Evolutionary conservation across 192 early-diverging fungal genomes (phyloP).

Genomic region (Lobosporangium transversale): DNA sequence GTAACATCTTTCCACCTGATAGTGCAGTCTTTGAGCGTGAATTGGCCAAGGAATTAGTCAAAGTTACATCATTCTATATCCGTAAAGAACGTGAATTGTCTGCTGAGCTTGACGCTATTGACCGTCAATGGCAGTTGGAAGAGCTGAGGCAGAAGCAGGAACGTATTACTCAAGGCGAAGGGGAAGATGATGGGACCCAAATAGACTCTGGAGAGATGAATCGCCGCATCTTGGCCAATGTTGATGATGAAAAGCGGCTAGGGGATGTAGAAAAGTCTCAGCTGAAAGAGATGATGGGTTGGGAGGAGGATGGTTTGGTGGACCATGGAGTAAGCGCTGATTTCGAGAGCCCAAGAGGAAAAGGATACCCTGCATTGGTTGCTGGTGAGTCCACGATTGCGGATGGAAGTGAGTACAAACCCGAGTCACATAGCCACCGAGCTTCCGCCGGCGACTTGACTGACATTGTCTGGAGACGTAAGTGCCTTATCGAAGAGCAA

Average conservation of each 20-base stretch:
- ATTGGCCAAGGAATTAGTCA: slow-evolving; percentile 61
- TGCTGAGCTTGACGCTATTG: slow-evolving; percentile 64
- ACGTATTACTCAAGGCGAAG: slow-evolving; percentile 3
- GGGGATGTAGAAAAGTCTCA: slow-evolving; percentile 27
- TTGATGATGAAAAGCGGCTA: slow-evolving; percentile 33
- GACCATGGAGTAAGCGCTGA: slow-evolving; percentile 16
- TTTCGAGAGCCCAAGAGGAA: neutral
- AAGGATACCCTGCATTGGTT: neutral
- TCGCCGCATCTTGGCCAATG: slow-evolving; percentile 32
- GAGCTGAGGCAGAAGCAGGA: slow-evolving; percentile 28
- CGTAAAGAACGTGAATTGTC: slow-evolving; percentile 86
- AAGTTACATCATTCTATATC: slow-evolving; percentile 87
- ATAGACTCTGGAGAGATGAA: slow-evolving; percentile 1
- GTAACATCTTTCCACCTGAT: slow-evolving; percentile 46
- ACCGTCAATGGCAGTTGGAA: slow-evolving; percentile 45
- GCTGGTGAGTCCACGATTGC: slow-evolving; percentile 29
- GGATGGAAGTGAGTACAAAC: slow-evolving; percentile 30
- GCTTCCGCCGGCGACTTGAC: slow-evolving; percentile 36
- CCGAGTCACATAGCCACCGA: slow-evolving; percentile 1
- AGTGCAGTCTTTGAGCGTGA: slow-evolving; percentile 38
- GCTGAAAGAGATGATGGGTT: slow-evolving; percentile 38
- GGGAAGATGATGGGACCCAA: neutral
- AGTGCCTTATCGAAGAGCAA: slow-evolving; percentile 36
- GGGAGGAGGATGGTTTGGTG: slow-evolving; percentile 35
- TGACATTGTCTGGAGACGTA: slow-evolving; percentile 50